A percentile compares a stretch with the other conserved stretches of the same genome.
These are phyloP conservation scores for Diutina mesorugosa DNA, from an alignment of 1,139 yeast genomes.

Conservation along the genomic window DNA sequence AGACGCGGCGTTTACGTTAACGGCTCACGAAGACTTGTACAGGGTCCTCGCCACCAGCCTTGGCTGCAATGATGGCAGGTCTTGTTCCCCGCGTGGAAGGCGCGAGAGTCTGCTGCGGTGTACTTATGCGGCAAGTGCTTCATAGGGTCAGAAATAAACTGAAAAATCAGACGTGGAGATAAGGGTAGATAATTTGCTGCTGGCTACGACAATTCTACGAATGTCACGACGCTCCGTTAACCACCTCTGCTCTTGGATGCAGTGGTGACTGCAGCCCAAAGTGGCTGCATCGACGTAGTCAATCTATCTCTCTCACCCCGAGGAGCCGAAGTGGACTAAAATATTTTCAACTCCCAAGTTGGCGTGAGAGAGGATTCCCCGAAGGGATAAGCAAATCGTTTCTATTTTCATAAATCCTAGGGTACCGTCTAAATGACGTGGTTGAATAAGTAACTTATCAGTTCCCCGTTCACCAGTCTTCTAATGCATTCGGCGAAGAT, in stretches of 20 bases:
- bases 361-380: neutral
- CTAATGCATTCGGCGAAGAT: constrained; percentile 97
- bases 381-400: neutral
- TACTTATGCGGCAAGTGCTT: no score
- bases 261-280: constrained; percentile 1
- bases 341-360: neutral
- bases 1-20: no score
- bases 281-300: constrained; percentile 1
- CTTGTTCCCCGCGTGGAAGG: no score
- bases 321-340: neutral
- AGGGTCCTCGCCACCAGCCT: no score
- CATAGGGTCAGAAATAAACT: no score
- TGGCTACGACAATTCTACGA: no score
- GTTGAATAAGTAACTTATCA: constrained; percentile 83
- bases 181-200: no score
- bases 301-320: neutral
- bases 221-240: constrained; percentile 3
- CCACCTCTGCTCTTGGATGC: neutral
- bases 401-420: neutral
- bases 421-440: neutral
- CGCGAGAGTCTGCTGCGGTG: no score
- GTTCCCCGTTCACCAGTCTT: constrained; percentile 96
- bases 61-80: no score
- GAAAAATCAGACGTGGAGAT: no score
- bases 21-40: no score